Conservation (phyloP, 192 early-diverging fungal genomes). For the Coemansia sp. region DNA sequence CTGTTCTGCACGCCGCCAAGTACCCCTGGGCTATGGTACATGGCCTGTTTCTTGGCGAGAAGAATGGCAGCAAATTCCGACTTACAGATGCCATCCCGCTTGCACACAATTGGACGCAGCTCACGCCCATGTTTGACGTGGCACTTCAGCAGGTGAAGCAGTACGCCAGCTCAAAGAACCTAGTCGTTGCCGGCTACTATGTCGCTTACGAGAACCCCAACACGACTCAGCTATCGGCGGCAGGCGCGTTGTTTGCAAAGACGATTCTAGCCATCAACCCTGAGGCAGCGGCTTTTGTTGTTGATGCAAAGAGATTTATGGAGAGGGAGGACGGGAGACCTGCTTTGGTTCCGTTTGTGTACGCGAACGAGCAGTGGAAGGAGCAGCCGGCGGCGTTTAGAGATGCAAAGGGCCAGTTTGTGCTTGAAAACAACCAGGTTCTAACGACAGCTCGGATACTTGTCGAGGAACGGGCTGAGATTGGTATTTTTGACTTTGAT, state of each 20-base stretch:
- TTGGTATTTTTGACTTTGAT: conserved; percentile 51
- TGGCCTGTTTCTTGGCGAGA: conserved; percentile 67
- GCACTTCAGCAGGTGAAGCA: conserved; percentile 73
- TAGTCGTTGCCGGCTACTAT: conserved; percentile 40
- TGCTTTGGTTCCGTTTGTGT: conserved; percentile 29
- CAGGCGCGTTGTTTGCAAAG: conserved; percentile 35
- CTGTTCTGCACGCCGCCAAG: conserved; percentile 80
- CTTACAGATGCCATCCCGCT: conserved; percentile 76
- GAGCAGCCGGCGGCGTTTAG: conserved; percentile 33
- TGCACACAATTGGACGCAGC: conserved; percentile 74
- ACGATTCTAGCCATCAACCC: conserved; percentile 16
- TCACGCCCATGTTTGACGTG: conserved; percentile 81
- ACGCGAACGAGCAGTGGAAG: conserved; percentile 38
- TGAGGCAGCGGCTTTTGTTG: conserved; percentile 34
- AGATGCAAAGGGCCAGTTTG: conserved; percentile 15
- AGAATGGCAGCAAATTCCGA: conserved; percentile 30
- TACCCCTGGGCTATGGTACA: conserved; percentile 73
- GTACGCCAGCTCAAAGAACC: conserved; percentile 34
- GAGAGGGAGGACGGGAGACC: conserved; percentile 14
- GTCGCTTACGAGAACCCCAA: conserved; percentile 43
- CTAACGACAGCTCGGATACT: conserved; percentile 33
- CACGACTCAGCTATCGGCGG: conserved; percentile 33
- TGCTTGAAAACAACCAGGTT: conserved; percentile 47
- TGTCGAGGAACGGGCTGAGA: conserved; percentile 36
- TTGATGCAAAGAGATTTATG: conserved; percentile 40